phyloP scores from a whole-genome alignment of 169 alveolate genomes.

The Theileria parva region DNA sequence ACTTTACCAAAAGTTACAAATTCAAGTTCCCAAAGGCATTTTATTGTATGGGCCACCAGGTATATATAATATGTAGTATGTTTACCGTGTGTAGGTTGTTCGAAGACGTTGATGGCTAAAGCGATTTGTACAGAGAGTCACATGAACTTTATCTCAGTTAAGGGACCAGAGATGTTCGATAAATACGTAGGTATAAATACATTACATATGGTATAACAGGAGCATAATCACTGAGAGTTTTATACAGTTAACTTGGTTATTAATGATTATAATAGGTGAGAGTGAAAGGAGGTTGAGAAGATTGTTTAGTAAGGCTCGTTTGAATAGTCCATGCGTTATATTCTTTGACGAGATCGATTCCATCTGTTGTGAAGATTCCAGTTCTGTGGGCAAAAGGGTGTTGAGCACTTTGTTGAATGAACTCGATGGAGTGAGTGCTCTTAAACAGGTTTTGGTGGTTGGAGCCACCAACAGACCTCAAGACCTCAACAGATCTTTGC shows the following conservation, averaged over 20 bases:
- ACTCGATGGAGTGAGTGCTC: conserved; percentile 96
- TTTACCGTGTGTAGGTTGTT: conserved; percentile 70
- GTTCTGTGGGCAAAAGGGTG: conserved; percentile 93
- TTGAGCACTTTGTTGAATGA: conserved; percentile 96
- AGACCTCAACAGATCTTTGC: conserved; percentile 93
- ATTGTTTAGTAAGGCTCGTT: conserved; percentile 94
- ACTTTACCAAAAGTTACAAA: conserved; percentile 83
- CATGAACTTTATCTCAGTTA: conserved; percentile 96
- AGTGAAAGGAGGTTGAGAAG: conserved; percentile 95
- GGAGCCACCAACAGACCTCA: conserved; percentile 99
- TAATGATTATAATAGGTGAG: conserved; percentile 83
- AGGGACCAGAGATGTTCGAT: conserved; percentile 99
- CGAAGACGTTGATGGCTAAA: conserved; percentile 98
- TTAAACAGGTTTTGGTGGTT: conserved; percentile 90
- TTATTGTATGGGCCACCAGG: conserved; percentile 99
- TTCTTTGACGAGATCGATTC: conserved; percentile 99
- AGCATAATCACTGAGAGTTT: neutral
- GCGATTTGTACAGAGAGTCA: conserved; percentile 99
- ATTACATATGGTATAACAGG: neutral
- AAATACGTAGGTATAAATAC: conserved; percentile 88
- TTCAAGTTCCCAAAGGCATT: conserved; percentile 94
- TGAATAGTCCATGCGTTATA: conserved; percentile 95
- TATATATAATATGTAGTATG: conserved; percentile 43
- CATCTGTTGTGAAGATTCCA: conserved; percentile 67
- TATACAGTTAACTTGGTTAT: neutral